Evolutionary conservation across 148 eudicot genomes (phyloP).

Genomic region (Persicaria maculosa): DNA sequence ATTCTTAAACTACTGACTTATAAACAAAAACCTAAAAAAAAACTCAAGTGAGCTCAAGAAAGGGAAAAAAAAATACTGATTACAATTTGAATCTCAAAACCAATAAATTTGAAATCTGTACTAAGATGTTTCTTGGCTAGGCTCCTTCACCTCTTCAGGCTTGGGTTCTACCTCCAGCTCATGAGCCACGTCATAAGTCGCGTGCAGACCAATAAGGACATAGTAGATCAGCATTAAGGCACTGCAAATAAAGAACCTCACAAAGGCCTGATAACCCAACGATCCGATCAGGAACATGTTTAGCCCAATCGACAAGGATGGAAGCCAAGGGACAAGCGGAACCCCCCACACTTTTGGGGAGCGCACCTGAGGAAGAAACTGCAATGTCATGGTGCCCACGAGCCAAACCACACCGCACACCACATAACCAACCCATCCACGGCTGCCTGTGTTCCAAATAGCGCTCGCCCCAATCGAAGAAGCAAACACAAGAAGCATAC

Average conservation of each 20-base stretch:
- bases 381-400: slow-evolving; percentile 54
- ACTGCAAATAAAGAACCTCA: slow-evolving; percentile 71
- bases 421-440: slow-evolving; percentile 49
- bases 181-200: slow-evolving; percentile 89
- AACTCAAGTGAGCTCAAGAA: background rate
- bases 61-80: background rate
- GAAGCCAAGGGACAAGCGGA: slow-evolving; percentile 92
- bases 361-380: slow-evolving; percentile 48
- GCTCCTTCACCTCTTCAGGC: slow-evolving; percentile 34
- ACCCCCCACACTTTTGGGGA: slow-evolving; percentile 82
- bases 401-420: slow-evolving; percentile 51
- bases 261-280: slow-evolving; percentile 56
- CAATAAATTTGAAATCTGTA: background rate
- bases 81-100: background rate
- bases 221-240: slow-evolving; percentile 85
- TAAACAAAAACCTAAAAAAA: background rate
- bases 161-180: slow-evolving; percentile 16
- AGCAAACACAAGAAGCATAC: slow-evolving; percentile 40
- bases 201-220: slow-evolving; percentile 77
- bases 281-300: slow-evolving; percentile 85
- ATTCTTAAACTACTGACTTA: background rate
- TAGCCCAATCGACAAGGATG: slow-evolving; percentile 61
- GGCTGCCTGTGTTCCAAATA: slow-evolving; percentile 39
- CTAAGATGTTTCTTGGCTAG: background rate
- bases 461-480: slow-evolving; percentile 49